Base-by-base conservation (phyloP, 441 rosid species). In the Eutrema salsugineum region DNA sequence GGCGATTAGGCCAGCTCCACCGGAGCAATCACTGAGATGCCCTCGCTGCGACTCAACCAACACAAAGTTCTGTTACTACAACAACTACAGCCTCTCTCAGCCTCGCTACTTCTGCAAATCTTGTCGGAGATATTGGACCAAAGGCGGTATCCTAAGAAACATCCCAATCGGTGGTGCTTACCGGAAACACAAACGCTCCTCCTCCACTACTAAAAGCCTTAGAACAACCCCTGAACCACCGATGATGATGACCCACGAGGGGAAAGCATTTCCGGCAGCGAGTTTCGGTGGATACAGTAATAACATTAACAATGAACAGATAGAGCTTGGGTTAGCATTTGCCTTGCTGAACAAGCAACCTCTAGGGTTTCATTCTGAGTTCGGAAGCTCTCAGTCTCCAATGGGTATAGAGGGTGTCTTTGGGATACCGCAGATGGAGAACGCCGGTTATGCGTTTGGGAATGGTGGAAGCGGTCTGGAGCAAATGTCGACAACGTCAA, bases 21-120 rank as follows among this genome's bases (percentile, higher is more conserved):
- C 54, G 54, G 93, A 90, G 56, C 86, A 84, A 65, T 84, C 91
- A 11, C 83, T 85, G 8, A 82, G 84, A 59, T 86, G 90, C 43
- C 96, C 96, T 32, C 78, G 96, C 28, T 90, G 96, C 67, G 93
- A 90, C 47, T 90, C 96, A 63, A 76, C 86, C 48, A 88, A 90
- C 82, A 90, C 96, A 73, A 90, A 90, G 69, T 90, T 89, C 74
- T 89, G 96, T 66, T 89, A 89, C 85, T 87, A 89, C 88, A 90
- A 90, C 82, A 90, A 90, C 83, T 90, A 90, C 82, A 90, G 93
- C 71, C 91, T 88, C 42, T 71, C 89, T 36, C 96, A 90, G 76
- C 96, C 96, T 27, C 77, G 96, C 36, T 88, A 88, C 82, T 90
- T 90, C 38, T 90, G 96, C 84, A 90, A 90, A 73, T 80, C 91